A percentile compares a stretch with the other conserved stretches of the same genome.
Conservation (phyloP, 108 stramenopile species). For the Nitzschia sp. region DNA sequence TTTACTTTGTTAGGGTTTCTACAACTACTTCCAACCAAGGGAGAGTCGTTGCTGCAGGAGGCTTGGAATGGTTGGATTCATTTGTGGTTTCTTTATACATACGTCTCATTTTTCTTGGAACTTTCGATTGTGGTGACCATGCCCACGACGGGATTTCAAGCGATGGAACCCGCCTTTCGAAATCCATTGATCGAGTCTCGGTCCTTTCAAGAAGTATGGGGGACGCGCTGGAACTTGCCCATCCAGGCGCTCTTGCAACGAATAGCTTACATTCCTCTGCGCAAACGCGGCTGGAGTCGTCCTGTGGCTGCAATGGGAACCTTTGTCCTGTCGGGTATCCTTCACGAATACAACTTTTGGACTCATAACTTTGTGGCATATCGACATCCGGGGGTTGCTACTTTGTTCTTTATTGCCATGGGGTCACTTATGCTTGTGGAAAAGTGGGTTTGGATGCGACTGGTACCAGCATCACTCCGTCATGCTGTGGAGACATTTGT, state of each 20-base stretch:
- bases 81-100: slow-evolving; percentile 37
- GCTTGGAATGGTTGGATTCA: slow-evolving; percentile 25
- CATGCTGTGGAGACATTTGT: not conserved
- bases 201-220: slow-evolving; percentile 37
- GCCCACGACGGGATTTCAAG: not conserved
- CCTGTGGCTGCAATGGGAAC: slow-evolving; percentile 22
- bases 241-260: slow-evolving; percentile 36
- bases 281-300: not conserved
- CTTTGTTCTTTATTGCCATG: slow-evolving; percentile 36
- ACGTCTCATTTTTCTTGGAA: slow-evolving; percentile 28
- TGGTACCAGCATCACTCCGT: slow-evolving; percentile 6
- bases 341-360: slow-evolving; percentile 49
- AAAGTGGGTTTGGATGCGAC: slow-evolving; percentile 11
- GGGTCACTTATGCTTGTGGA: slow-evolving; percentile 39
- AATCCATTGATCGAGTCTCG: slow-evolving; percentile 37
- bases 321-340: slow-evolving; percentile 36
- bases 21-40: not conserved
- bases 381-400: slow-evolving; percentile 24
- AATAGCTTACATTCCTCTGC: slow-evolving; percentile 33
- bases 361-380: slow-evolving; percentile 34
- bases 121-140: slow-evolving; percentile 19
- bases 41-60: not conserved
- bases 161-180: slow-evolving; percentile 27
- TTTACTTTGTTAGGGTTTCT: not conserved
- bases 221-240: slow-evolving; percentile 41